These are phyloP conservation scores for Ophiocordyceps camponoti-floridani DNA, from an alignment of 2,329 filamentous ascomycete species.

Conservation along the genomic window DNA sequence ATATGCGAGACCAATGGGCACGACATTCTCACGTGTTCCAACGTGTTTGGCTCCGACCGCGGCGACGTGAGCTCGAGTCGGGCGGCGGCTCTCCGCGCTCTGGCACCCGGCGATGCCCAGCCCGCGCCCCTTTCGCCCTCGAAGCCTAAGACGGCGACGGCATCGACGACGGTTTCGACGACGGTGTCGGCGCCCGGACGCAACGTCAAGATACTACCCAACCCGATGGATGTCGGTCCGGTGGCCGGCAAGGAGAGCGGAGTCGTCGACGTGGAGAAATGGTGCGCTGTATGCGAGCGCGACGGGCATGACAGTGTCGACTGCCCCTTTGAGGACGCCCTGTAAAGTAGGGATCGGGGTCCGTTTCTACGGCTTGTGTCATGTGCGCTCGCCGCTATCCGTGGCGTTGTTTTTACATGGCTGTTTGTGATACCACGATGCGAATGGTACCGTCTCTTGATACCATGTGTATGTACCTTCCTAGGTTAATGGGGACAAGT, in stretches of 20 bases:
- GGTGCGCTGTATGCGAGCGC: slow-evolving; percentile 91
- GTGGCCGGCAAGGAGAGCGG: slow-evolving; percentile 65
- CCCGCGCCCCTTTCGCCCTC: slow-evolving; percentile 37
- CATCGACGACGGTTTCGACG: slow-evolving; percentile 8
- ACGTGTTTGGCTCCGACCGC: slow-evolving; percentile 51
- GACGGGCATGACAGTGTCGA: slow-evolving; percentile 95
- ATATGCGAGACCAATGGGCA: slow-evolving; percentile 87
- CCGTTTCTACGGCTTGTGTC: slow-evolving; percentile 1
- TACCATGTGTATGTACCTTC: too few species aligned
- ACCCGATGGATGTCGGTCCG: slow-evolving; percentile 46
- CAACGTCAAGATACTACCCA: slow-evolving; percentile 31
- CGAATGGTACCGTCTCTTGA: background rate
- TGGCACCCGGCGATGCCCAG: slow-evolving; percentile 22
- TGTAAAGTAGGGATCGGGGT: slow-evolving; percentile 20
- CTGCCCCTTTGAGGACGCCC: slow-evolving; percentile 78
- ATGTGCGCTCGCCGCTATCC: slow-evolving; percentile 2
- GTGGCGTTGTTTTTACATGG: slow-evolving; percentile 7
- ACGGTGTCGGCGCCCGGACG: slow-evolving; percentile 10
- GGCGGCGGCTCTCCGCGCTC: slow-evolving; percentile 21
- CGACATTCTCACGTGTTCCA: slow-evolving; percentile 85
- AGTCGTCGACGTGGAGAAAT: slow-evolving; percentile 68
- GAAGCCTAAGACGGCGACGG: slow-evolving; percentile 23
- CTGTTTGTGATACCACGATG: slow-evolving; percentile 16
- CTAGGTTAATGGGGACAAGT: too few species aligned
- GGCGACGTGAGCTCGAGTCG: slow-evolving; percentile 14